Conservation (phyloP, 1,284 basidiomycete genomes). For the Naganishia sp. region DNA sequence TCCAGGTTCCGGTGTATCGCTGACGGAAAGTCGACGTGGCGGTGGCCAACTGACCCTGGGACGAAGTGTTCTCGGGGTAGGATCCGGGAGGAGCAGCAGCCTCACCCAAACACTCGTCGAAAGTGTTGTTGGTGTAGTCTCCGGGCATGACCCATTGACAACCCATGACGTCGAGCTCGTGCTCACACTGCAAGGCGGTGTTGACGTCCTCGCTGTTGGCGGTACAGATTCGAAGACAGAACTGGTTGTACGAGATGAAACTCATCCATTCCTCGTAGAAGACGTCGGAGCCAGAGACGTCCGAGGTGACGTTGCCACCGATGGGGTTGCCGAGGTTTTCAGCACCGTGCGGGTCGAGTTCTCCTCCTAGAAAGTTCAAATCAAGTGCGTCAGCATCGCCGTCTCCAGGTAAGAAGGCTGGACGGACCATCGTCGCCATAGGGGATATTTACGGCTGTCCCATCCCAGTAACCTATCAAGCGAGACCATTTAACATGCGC, state of each 20-base stretch:
- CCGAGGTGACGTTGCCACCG: conserved; percentile 59
- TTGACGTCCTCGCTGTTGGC: conserved; percentile 42
- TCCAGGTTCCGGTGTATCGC: conserved; percentile 54
- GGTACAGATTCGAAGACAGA: conserved; percentile 56
- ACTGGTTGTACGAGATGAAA: conserved; percentile 54
- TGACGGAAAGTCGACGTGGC: conserved; percentile 53
- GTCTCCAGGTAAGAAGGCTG: not conserved
- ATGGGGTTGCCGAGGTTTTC: conserved; percentile 56
- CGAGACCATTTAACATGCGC: no score
- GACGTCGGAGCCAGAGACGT: conserved; percentile 57
- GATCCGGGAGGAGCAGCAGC: conserved; percentile 54
- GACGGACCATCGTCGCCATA: conserved; percentile 50
- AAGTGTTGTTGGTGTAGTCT: conserved; percentile 53
- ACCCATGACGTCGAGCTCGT: conserved; percentile 55
- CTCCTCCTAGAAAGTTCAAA: conserved; percentile 41
- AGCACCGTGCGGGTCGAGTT: conserved; percentile 58
- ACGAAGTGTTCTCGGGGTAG: conserved; percentile 35
- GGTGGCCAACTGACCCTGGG: conserved; percentile 39
- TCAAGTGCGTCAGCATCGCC: not conserved
- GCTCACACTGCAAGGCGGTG: conserved; percentile 44
- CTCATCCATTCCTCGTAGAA: conserved; percentile 60
- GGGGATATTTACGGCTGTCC: conserved; percentile 55
- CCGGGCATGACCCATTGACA: conserved; percentile 56
- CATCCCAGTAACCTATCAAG: conserved; percentile 46
- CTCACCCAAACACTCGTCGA: conserved; percentile 54